phyloP scores from a whole-genome alignment of 345 rosid genomes.

The Acer negundo region DNA sequence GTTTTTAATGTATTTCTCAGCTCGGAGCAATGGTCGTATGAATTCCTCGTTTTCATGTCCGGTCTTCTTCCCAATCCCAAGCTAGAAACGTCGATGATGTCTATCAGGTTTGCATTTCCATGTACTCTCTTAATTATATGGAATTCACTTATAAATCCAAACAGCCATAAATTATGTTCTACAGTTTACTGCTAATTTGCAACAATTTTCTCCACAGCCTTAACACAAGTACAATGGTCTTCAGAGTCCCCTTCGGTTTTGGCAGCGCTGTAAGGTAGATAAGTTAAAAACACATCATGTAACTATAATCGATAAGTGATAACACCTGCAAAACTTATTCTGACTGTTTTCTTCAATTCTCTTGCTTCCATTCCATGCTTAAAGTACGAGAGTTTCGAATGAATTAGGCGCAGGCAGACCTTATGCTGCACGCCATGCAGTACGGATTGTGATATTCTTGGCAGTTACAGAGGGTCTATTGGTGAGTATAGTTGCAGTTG shows the following conservation, averaged over 20 bases:
- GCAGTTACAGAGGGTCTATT: slow-evolving; percentile 26
- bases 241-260: slow-evolving; percentile 37
- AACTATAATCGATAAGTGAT: background rate
- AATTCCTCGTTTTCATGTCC: slow-evolving; percentile 33
- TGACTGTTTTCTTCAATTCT: background rate
- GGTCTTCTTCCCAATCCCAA: slow-evolving; percentile 41
- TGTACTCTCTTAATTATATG: no score
- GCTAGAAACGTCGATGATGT: slow-evolving; percentile 43
- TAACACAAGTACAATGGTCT: slow-evolving; percentile 30
- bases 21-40: slow-evolving; percentile 39
- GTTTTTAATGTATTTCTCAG: slow-evolving; percentile 11
- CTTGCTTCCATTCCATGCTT: background rate
- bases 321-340: background rate
- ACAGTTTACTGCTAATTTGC: background rate
- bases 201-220: slow-evolving; percentile 26
- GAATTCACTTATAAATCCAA: no score
- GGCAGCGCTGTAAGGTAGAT: slow-evolving; percentile 39
- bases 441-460: slow-evolving; percentile 19
- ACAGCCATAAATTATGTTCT: no score
- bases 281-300: background rate
- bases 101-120: slow-evolving; percentile 30
- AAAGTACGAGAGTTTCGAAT: slow-evolving; percentile 43
- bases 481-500: slow-evolving; percentile 22
- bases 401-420: slow-evolving; percentile 41
- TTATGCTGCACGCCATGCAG: slow-evolving; percentile 23